Evolutionary conservation across 805 yeast species (phyloP).

Genomic region (Metschnikowia kofuensis): DNA sequence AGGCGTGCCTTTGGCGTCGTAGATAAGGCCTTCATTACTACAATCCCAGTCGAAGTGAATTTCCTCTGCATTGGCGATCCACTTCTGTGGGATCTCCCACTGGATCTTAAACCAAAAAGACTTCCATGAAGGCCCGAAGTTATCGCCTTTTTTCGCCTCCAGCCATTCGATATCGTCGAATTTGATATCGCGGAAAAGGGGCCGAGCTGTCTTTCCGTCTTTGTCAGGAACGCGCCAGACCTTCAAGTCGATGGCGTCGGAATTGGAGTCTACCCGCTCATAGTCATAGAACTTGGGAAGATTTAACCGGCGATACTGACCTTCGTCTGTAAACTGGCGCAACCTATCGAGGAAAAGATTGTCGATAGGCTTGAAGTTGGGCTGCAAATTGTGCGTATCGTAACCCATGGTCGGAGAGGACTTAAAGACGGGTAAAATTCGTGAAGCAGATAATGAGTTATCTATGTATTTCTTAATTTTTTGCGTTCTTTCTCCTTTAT

Average conservation of each 20-base stretch:
- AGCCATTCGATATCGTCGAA: slow-evolving; percentile 47
- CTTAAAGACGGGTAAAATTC: too few relatives aligned
- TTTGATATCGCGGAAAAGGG: slow-evolving; percentile 57
- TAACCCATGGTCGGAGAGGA: slow-evolving; percentile 11
- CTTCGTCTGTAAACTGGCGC: slow-evolving; percentile 76
- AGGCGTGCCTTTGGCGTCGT: slow-evolving; percentile 62
- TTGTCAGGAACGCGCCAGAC: slow-evolving; percentile 73
- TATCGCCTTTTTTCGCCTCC: slow-evolving; percentile 64
- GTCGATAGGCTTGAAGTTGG: slow-evolving; percentile 76
- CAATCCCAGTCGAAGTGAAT: slow-evolving; percentile 82
- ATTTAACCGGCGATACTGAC: slow-evolving; percentile 68
- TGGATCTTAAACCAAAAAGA: slow-evolving; percentile 87
- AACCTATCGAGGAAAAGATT: slow-evolving; percentile 68
- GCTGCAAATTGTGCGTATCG: slow-evolving; percentile 37
- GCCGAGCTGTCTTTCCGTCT: slow-evolving; percentile 50
- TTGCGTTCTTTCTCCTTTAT: too few relatives aligned
- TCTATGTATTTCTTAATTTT: too few relatives aligned
- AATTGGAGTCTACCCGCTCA: slow-evolving; percentile 48
- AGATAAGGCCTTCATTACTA: slow-evolving; percentile 80
- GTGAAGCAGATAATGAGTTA: background rate
- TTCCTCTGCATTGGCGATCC: slow-evolving; percentile 47
- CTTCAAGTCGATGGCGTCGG: slow-evolving; percentile 49
- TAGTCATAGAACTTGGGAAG: slow-evolving; percentile 78
- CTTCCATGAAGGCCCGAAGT: slow-evolving; percentile 95
- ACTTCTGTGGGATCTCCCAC: slow-evolving; percentile 59